These are phyloP conservation scores for Penicillium daleae DNA, from an alignment of 495 filamentous ascomycete genomes.

Conservation along the genomic window DNA sequence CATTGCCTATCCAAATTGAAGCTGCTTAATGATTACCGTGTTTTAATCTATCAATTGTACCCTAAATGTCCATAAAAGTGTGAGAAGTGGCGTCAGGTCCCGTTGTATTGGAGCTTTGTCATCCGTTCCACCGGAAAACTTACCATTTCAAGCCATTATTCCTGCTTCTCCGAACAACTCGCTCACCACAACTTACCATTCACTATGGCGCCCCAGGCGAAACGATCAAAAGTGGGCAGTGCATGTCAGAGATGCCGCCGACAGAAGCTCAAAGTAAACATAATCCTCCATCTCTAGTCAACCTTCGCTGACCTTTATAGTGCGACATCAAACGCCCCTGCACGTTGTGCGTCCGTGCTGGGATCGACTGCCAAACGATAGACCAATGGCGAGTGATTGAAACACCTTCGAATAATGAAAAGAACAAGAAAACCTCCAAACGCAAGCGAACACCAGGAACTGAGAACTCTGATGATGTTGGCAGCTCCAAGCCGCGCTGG, in stretches of 20 bases:
- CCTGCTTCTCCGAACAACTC: not conserved
- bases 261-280: slow-evolving; percentile 19
- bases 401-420: not conserved
- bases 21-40: no score
- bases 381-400: slow-evolving; percentile 9
- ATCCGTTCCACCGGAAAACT: slow-evolving; percentile 6
- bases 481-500: slow-evolving; percentile 6
- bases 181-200: not conserved
- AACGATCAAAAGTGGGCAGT: slow-evolving; percentile 20
- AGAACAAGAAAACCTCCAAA: not conserved
- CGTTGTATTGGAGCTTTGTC: not conserved
- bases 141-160: not conserved
- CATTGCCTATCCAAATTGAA: not conserved
- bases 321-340: slow-evolving; percentile 25
- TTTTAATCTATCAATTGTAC: not conserved
- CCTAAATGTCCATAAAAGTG: not conserved
- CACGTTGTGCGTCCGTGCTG: slow-evolving; percentile 16
- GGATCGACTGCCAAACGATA: slow-evolving; percentile 7
- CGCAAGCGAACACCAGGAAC: not conserved
- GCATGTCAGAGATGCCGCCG: slow-evolving; percentile 19
- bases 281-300: no score
- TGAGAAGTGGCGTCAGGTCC: not conserved
- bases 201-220: slow-evolving; percentile 6
- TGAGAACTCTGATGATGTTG: not conserved
- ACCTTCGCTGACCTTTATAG: slow-evolving; percentile 5